These are phyloP conservation scores for Stagonosporopsis cucurbitacearum DNA, from an alignment of 2,329 filamentous ascomycete genomes.

Conservation along the genomic window DNA sequence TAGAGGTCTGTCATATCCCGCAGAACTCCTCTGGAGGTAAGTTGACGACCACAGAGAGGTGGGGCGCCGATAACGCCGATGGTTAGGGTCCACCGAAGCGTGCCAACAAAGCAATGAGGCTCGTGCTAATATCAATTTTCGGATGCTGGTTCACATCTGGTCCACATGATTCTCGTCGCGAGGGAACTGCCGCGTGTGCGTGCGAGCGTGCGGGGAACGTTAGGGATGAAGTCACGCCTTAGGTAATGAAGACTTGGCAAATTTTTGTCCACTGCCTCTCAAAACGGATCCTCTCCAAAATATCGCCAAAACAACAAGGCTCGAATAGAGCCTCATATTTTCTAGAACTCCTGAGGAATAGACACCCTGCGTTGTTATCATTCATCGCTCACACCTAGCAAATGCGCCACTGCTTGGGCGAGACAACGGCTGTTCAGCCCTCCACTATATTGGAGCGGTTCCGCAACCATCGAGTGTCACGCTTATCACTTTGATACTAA, in stretches of 20 bases:
- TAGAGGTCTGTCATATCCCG: constrained; percentile 3
- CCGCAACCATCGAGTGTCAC: not conserved
- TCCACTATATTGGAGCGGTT: not conserved
- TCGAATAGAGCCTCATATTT: not conserved
- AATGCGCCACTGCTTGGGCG: not conserved
- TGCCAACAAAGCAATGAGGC: not conserved
- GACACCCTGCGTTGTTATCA: not conserved
- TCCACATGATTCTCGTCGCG: constrained; percentile 1
- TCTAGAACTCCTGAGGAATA: not conserved
- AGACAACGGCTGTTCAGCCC: too few relatives aligned
- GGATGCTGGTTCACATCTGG: not conserved
- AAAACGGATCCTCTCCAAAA: not conserved
- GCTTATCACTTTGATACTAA: not conserved
- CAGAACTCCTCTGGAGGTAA: not conserved
- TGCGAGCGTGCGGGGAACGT: constrained; percentile 9
- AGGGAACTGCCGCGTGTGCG: constrained; percentile 1
- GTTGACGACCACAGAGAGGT: constrained; percentile 1
- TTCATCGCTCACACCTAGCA: not conserved
- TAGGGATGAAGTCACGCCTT: not conserved
- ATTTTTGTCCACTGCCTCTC: not conserved
- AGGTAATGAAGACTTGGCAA: constrained; percentile 8
- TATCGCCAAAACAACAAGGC: not conserved
- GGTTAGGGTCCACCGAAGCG: not conserved
- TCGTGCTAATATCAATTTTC: not conserved
- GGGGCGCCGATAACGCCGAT: constrained; percentile 15